A percentile compares a stretch with the other conserved stretches of the same genome.
Evolutionary conservation across 169 alveolate species (phyloP).

Genomic region (Babesia ovata): DNA sequence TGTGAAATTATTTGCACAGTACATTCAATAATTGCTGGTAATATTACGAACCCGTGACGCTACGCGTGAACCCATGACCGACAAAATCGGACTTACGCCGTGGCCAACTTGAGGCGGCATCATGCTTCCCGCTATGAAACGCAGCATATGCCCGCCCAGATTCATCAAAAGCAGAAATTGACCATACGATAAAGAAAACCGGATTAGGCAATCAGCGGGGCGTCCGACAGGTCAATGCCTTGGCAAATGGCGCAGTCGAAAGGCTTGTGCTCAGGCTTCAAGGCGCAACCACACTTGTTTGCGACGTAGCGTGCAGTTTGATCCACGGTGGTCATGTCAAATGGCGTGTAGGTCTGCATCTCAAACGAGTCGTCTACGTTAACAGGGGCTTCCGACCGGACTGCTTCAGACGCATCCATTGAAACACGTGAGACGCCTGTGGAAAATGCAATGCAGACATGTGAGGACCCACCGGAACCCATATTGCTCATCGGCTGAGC

Average conservation of each 20-base stretch:
- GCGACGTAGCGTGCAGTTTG: conserved; percentile 61
- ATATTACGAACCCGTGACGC: too few relatives aligned
- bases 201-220: conserved; percentile 64
- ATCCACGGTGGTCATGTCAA: conserved; percentile 66
- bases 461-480: neutral
- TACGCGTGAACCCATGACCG: too few relatives aligned
- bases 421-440: neutral
- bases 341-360: conserved; percentile 60
- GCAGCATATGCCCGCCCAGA: neutral
- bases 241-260: conserved; percentile 58
- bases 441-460: neutral
- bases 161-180: neutral
- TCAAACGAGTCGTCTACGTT: conserved; percentile 28
- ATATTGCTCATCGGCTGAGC: conserved; percentile 1
- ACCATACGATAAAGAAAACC: conserved; percentile 15
- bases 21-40: too few relatives aligned
- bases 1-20: too few relatives aligned
- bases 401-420: neutral
- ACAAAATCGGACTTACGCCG: too few relatives aligned
- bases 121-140: too few relatives aligned
- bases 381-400: neutral
- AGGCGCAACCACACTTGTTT: conserved; percentile 61
- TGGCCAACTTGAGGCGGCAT: too few relatives aligned
- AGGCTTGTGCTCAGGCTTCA: conserved; percentile 45
- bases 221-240: conserved; percentile 67